A percentile compares a stretch with the other conserved stretches of the same genome.
Conservation (phyloP, 331 rosid species). For the Dryas integrifolia region DNA sequence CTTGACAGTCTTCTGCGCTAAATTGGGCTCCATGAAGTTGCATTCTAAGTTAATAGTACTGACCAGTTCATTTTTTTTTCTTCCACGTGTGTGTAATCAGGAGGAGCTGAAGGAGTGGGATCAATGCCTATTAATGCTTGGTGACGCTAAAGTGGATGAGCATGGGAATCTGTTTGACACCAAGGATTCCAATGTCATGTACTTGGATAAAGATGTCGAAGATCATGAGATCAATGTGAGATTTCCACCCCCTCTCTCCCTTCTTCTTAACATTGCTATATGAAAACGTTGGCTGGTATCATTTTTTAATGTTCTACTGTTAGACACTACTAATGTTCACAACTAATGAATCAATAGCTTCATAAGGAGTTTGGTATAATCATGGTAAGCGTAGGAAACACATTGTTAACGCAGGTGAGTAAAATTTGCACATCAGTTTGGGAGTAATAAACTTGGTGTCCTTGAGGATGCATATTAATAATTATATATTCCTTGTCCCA, state of each 20-base stretch:
- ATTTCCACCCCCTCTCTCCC: background rate
- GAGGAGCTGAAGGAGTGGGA: slow-evolving; percentile 98
- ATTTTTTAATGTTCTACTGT: background rate
- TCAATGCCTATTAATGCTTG: slow-evolving; percentile 75
- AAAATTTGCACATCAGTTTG: no score
- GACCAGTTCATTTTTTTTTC: background rate
- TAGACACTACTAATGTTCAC: background rate
- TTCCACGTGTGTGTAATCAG: slow-evolving; percentile 32
- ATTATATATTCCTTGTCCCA: no score
- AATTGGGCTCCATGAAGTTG: background rate
- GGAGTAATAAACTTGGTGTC: no score
- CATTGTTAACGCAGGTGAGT: no score
- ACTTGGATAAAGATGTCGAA: slow-evolving; percentile 78
- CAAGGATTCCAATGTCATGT: slow-evolving; percentile 62
- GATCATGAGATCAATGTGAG: slow-evolving; percentile 86
- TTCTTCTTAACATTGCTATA: background rate
- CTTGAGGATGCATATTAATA: no score
- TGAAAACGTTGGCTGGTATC: background rate
- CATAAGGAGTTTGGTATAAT: no score
- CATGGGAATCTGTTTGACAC: slow-evolving; percentile 60
- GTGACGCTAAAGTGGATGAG: slow-evolving; percentile 79
- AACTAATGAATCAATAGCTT: no score
- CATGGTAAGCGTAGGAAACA: no score
- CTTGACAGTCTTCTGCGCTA: background rate
- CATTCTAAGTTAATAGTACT: background rate